Evolutionary conservation across 2,329 filamentous ascomycete genomes (phyloP).

Genomic region (Clonostachys chloroleuca): DNA sequence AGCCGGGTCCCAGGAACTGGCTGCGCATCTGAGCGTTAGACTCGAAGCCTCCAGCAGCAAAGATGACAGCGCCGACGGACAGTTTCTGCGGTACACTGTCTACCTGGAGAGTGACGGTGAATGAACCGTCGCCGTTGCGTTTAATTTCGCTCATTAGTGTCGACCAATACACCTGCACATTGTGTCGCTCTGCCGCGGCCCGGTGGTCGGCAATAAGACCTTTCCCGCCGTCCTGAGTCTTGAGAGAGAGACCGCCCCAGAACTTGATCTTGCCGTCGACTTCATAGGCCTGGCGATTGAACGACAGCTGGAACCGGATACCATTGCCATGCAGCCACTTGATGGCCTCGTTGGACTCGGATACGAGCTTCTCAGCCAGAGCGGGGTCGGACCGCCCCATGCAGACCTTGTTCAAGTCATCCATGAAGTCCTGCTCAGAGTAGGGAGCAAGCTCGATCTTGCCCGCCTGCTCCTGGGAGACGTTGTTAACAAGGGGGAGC

Average conservation of each 20-base stretch:
- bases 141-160: slow-evolving; percentile 26
- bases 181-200: slow-evolving; percentile 31
- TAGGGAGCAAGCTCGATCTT: slow-evolving; percentile 57
- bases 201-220: slow-evolving; percentile 48
- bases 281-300: slow-evolving; percentile 62
- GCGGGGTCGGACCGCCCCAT: slow-evolving; percentile 43
- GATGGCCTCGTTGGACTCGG: slow-evolving; percentile 42
- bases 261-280: slow-evolving; percentile 58
- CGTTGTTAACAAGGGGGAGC: slow-evolving; percentile 58
- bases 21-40: slow-evolving; percentile 51
- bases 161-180: slow-evolving; percentile 39
- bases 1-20: slow-evolving; percentile 50
- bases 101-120: slow-evolving; percentile 16
- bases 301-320: slow-evolving; percentile 54
- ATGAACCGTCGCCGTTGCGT: not conserved
- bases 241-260: slow-evolving; percentile 62
- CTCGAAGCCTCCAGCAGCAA: slow-evolving; percentile 62
- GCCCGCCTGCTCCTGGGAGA: slow-evolving; percentile 33
- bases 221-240: slow-evolving; percentile 54
- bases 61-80: slow-evolving; percentile 34
- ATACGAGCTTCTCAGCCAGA: slow-evolving; percentile 43
- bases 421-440: slow-evolving; percentile 43
- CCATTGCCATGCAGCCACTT: slow-evolving; percentile 53
- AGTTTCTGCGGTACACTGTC: slow-evolving; percentile 18
- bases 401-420: slow-evolving; percentile 54